Evolutionary conservation across 441 rosid species (phyloP).

Genomic region (Metrosideros polymorpha): DNA sequence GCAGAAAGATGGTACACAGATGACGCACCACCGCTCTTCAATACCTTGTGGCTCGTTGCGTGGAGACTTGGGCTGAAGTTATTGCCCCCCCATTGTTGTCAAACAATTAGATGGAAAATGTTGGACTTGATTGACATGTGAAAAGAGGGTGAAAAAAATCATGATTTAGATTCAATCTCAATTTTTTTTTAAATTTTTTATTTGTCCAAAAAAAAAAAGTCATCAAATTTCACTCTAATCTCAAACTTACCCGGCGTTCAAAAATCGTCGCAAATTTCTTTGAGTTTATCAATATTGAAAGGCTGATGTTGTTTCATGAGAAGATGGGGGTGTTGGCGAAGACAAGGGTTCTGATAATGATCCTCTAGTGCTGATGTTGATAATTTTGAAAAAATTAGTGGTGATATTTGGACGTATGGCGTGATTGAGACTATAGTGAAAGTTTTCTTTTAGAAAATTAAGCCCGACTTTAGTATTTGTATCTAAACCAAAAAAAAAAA

Average conservation of each 20-base stretch:
- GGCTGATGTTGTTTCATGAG: rapidly evolving
- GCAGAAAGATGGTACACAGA: not conserved
- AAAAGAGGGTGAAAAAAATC: not conserved
- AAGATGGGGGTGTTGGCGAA: no score
- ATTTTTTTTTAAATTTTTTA: rapidly evolving
- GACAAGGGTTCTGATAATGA: not conserved
- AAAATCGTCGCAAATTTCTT: not conserved
- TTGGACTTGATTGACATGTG: not conserved
- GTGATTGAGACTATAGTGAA: rapidly evolving
- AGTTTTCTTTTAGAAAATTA: not conserved
- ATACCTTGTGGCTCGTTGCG: not conserved
- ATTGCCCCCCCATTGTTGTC: not conserved
- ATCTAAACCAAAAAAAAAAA: not conserved
- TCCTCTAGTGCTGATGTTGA: no score
- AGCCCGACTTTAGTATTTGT: not conserved
- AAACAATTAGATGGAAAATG: not conserved
- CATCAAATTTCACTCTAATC: rapidly evolving
- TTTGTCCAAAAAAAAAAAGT: rapidly evolving
- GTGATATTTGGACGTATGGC: rapidly evolving
- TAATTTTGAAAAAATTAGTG: not conserved
- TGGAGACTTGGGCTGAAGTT: not conserved
- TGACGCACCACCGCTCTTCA: not conserved
- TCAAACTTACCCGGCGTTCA: rapidly evolving
- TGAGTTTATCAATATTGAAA: not conserved
- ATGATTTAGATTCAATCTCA: no score